Conservation (phyloP, 768 basidiomycete genomes). For the Podaxis sp. region DNA sequence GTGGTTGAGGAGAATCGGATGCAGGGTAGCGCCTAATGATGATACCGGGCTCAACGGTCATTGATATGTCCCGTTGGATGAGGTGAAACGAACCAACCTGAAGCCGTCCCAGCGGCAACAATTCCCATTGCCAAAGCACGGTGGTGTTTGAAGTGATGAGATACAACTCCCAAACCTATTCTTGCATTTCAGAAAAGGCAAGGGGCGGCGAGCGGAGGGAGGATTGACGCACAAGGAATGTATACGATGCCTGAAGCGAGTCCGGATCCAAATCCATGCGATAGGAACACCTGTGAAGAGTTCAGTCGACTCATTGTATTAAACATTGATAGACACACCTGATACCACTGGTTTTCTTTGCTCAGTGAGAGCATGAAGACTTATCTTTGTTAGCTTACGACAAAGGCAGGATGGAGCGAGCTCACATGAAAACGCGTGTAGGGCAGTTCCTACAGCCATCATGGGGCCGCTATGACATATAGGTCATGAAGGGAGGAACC, state of each 20-base stretch:
- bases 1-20: slow-evolving; percentile 64
- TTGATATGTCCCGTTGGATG: neutral
- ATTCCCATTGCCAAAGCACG: slow-evolving; percentile 37
- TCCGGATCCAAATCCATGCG: slow-evolving; percentile 48
- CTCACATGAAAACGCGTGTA: slow-evolving; percentile 37
- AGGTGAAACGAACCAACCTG: neutral
- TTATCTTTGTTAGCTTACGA: neutral
- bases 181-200: neutral
- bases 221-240: slow-evolving; percentile 34
- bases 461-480: slow-evolving; percentile 35
- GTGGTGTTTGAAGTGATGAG: slow-evolving; percentile 36
- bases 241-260: slow-evolving; percentile 52
- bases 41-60: slow-evolving; percentile 34
- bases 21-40: slow-evolving; percentile 58
- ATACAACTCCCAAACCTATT: slow-evolving; percentile 29
- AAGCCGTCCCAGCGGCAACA: slow-evolving; percentile 28
- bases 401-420: slow-evolving; percentile 16
- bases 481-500: neutral
- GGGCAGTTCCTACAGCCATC: slow-evolving; percentile 42
- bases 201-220: neutral
- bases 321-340: neutral
- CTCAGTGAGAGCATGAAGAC: slow-evolving; percentile 45
- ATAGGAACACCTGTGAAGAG: slow-evolving; percentile 40
- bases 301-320: slow-evolving; percentile 20
- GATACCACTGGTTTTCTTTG: slow-evolving; percentile 29